Conservation (phyloP, 1,284 basidiomycete genomes). For the Mycena citricolor region DNA sequence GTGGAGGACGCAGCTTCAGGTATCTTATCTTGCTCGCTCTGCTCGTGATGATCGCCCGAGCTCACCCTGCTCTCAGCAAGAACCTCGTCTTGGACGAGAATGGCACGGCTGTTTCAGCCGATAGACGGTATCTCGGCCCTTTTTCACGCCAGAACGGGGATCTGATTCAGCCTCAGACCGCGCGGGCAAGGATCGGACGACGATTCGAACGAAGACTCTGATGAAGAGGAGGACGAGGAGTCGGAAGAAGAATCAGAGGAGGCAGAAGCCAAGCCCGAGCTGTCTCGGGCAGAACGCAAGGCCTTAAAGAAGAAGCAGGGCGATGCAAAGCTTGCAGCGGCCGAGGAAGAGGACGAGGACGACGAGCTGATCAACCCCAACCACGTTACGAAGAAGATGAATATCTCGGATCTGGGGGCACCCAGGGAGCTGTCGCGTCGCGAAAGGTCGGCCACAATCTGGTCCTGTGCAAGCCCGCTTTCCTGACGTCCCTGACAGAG, state of each 20-base stretch:
- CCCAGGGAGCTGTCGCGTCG: conserved; percentile 61
- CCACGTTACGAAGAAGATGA: conserved; percentile 64
- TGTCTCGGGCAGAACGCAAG: conserved; percentile 64
- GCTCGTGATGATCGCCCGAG: too few species aligned
- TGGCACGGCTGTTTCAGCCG: conserved; percentile 56
- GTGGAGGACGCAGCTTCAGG: conserved; percentile 83
- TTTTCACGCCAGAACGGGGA: too few species aligned
- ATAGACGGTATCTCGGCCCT: too few species aligned
- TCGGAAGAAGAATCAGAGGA: conserved; percentile 36
- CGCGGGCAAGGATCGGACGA: conserved; percentile 34
- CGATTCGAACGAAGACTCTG: conserved; percentile 36
- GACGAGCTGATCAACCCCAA: conserved; percentile 70
- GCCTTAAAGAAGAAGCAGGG: conserved; percentile 75
- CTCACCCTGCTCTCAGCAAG: too few species aligned
- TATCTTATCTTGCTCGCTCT: too few species aligned
- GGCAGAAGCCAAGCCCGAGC: conserved; percentile 45
- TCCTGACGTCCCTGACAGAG: conserved; percentile 45
- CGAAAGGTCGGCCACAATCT: conserved; percentile 56
- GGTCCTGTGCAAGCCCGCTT: too few species aligned
- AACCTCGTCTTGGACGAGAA: conserved; percentile 60
- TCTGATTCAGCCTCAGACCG: conserved; percentile 34
- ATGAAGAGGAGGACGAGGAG: too few species aligned
- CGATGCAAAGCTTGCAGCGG: conserved; percentile 40
- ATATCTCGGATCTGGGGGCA: conserved; percentile 58
- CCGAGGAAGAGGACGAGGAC: conserved; percentile 39